phyloP scores from a whole-genome alignment of 352 stramenopile genomes.

The Phytopythium chamaehyphon region DNA sequence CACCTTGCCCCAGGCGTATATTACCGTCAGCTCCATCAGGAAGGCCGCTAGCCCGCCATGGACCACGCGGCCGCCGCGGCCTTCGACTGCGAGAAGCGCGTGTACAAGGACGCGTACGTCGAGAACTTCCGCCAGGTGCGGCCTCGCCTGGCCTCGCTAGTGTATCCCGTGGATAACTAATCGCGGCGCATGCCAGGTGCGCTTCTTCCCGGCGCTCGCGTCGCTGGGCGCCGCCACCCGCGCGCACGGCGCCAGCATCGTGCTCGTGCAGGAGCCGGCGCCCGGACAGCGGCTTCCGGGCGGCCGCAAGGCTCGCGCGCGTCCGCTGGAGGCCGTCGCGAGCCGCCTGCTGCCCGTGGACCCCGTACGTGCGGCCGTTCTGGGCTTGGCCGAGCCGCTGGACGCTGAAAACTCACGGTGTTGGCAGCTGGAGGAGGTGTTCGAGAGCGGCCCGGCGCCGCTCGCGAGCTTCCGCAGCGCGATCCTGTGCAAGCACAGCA shows the following conservation, averaged over 20 bases:
- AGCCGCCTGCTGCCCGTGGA: slow-evolving; percentile 51
- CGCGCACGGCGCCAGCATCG: slow-evolving; percentile 53
- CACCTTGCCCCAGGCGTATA: no score
- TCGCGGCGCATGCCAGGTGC: slow-evolving; percentile 17
- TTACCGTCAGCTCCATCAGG: no score
- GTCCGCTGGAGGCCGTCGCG: slow-evolving; percentile 31
- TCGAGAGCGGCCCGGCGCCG: slow-evolving; percentile 37
- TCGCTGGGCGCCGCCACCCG: slow-evolving; percentile 35
- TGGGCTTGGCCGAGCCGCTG: not conserved
- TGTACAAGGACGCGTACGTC: slow-evolving; percentile 76
- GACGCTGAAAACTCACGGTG: no score
- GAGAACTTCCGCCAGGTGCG: slow-evolving; percentile 49
- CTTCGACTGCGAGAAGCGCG: slow-evolving; percentile 69
- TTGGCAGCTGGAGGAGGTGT: slow-evolving; percentile 53
- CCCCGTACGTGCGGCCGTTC: slow-evolving; percentile 20
- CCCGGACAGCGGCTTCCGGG: slow-evolving; percentile 3
- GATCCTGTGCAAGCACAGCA: slow-evolving; percentile 66
- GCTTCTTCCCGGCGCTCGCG: slow-evolving; percentile 67
- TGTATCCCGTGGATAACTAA: no score
- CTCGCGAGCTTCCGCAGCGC: slow-evolving; percentile 53
- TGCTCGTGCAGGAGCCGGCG: slow-evolving; percentile 50
- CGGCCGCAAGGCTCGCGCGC: slow-evolving; percentile 5
- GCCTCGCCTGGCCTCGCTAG: no score
- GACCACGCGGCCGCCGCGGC: slow-evolving; percentile 50
- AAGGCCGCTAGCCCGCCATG: slow-evolving; percentile 21